These are phyloP conservation scores for Neurospora sp. DNA, from an alignment of 495 filamentous ascomycete genomes.

Conservation along the genomic window DNA sequence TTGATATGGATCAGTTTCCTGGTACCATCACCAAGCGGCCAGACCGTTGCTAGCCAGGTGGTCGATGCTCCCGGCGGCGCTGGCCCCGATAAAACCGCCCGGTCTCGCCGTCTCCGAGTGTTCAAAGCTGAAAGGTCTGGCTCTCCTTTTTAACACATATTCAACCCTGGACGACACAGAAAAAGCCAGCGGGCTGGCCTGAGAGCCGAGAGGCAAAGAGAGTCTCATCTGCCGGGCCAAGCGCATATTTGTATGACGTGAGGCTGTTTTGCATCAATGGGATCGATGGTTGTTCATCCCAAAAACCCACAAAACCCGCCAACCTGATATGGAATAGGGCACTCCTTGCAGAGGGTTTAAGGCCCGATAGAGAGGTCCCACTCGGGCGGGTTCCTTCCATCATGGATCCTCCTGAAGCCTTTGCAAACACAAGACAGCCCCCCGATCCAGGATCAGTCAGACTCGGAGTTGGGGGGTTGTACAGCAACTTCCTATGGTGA, in stretches of 20 bases:
- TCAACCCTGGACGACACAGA: neutral
- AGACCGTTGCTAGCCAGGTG: neutral
- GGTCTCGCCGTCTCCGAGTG: neutral
- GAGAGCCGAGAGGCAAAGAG: neutral
- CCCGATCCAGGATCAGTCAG: neutral
- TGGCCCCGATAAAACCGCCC: neutral
- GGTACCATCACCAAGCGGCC: neutral
- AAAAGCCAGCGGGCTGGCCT: neutral
- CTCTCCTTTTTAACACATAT: neutral
- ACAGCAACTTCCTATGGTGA: neutral
- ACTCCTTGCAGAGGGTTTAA: neutral
- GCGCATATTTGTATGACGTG: neutral
- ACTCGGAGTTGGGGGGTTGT: neutral
- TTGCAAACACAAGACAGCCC: neutral
- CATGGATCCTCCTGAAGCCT: neutral
- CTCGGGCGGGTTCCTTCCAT: neutral
- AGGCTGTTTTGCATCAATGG: neutral
- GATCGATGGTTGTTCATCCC: neutral
- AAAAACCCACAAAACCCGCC: neutral
- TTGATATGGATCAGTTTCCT: neutral
- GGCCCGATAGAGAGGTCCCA: neutral
- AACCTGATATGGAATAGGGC: neutral
- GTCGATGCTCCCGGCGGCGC: neutral
- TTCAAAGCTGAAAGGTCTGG: neutral
- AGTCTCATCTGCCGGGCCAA: neutral